phyloP scores from a whole-genome alignment of 192 early-diverging fungal genomes.

The Mortierella hygrophila region DNA sequence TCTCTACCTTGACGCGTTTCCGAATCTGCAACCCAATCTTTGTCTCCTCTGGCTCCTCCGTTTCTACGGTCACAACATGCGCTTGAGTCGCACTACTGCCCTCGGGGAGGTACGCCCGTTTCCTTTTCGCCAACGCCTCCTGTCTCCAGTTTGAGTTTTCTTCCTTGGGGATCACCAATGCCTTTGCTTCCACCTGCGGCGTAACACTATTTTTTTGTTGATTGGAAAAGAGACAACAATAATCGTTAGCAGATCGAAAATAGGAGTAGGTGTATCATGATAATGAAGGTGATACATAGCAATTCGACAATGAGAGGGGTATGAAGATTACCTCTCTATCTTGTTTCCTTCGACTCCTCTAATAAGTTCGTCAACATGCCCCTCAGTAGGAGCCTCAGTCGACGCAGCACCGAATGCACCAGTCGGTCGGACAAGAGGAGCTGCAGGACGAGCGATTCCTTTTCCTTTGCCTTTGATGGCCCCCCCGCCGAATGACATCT shows the following conservation, averaged over 20 bases:
- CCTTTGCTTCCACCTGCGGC: constrained; percentile 47
- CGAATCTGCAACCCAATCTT: constrained; percentile 51
- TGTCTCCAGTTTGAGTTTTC: constrained; percentile 61
- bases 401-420: constrained; percentile 38
- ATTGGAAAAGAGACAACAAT: neutral
- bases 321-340: constrained; percentile 48
- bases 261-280: neutral
- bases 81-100: constrained; percentile 8
- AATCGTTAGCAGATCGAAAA: neutral
- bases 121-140: constrained; percentile 50
- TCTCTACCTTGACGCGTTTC: constrained; percentile 33
- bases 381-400: constrained; percentile 8
- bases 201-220: constrained; percentile 34
- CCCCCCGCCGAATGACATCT: constrained; percentile 22
- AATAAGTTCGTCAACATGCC: constrained; percentile 54
- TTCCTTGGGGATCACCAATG: constrained; percentile 58
- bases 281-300: neutral
- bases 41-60: constrained; percentile 14
- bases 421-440: constrained; percentile 22
- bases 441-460: constrained; percentile 17
- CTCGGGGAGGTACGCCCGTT: constrained; percentile 45
- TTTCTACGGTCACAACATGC: neutral
- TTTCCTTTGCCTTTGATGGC: constrained; percentile 15
- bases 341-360: constrained; percentile 64
- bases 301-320: neutral